Evolutionary conservation across 2,329 filamentous ascomycete species (phyloP).

Genomic region (Plectosphaerella cucumerina): DNA sequence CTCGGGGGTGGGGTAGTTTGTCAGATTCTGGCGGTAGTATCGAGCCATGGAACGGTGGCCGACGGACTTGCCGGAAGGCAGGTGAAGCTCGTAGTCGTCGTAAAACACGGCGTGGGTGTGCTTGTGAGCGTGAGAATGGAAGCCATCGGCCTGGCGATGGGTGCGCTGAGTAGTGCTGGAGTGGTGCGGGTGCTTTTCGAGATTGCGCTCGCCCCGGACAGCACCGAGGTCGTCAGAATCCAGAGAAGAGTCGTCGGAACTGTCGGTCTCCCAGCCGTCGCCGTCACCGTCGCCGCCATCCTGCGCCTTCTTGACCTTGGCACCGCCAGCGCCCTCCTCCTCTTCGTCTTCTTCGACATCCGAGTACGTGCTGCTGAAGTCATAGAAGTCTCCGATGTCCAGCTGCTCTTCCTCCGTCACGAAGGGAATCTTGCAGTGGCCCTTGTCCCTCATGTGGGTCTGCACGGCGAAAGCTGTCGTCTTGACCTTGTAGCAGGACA

Average conservation of each 20-base stretch:
- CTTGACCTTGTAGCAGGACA: constrained; percentile 83
- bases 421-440: constrained; percentile 96
- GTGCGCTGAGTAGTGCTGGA: constrained; percentile 65
- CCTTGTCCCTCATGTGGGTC: constrained; percentile 95
- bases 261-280: constrained; percentile 95
- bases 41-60: constrained; percentile 83
- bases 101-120: constrained; percentile 74
- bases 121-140: constrained; percentile 79
- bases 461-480: constrained; percentile 76
- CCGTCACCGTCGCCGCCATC: constrained; percentile 47
- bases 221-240: constrained; percentile 80
- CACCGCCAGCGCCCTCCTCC: constrained; percentile 51
- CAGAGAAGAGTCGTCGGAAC: constrained; percentile 73
- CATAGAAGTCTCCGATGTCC: constrained; percentile 93
- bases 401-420: constrained; percentile 84
- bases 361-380: constrained; percentile 93
- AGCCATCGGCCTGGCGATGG: constrained; percentile 72
- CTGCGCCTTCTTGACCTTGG: constrained; percentile 59
- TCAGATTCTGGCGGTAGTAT: constrained; percentile 91
- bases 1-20: constrained; percentile 73
- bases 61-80: constrained; percentile 83
- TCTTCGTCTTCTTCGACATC: constrained; percentile 66
- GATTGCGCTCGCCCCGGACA: constrained; percentile 69
- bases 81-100: constrained; percentile 89
- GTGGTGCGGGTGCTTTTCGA: constrained; percentile 72